Evolutionary conservation across 1,284 basidiomycete genomes (phyloP).

Genomic region (Schizophyllum amplum): DNA sequence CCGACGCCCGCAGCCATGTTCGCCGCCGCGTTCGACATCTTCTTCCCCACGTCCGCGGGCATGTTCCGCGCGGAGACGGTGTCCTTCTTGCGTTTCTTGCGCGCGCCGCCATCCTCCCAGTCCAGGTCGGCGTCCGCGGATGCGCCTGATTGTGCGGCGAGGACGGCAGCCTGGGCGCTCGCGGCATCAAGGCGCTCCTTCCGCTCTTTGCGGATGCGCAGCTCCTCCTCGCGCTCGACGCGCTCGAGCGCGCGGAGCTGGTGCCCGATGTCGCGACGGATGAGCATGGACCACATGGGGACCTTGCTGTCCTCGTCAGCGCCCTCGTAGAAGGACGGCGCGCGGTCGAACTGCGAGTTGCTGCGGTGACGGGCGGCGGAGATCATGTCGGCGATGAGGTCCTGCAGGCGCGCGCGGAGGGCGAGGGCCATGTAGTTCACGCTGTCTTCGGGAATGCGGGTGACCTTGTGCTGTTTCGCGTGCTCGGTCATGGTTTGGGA

Average conservation of each 20-base stretch:
- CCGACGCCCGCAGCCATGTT: constrained; percentile 8
- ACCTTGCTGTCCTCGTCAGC: constrained; percentile 38
- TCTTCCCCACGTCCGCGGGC: constrained; percentile 83
- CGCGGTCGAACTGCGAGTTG: constrained; percentile 7
- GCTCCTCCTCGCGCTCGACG: constrained; percentile 12
- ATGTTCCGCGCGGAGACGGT: constrained; percentile 80
- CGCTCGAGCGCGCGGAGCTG: constrained; percentile 11
- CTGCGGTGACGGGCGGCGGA: constrained; percentile 56
- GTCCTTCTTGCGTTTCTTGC: constrained; percentile 80
- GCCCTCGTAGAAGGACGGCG: constrained; percentile 9
- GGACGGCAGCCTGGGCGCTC: constrained; percentile 51
- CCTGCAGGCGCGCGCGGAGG: constrained; percentile 65
- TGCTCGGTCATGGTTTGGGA: constrained; percentile 56
- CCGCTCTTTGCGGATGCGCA: constrained; percentile 2
- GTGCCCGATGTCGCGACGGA: constrained; percentile 9
- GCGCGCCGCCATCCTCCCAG: constrained; percentile 42
- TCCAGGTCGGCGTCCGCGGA: constrained; percentile 22
- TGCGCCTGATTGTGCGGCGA: constrained; percentile 47
- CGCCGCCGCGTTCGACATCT: constrained; percentile 21
- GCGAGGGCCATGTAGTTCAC: constrained; percentile 75
- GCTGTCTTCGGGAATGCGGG: constrained; percentile 59
- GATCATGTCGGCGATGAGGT: constrained; percentile 64
- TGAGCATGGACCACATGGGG: constrained; percentile 43
- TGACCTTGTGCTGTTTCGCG: constrained; percentile 55
- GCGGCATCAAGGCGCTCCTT: constrained; percentile 58